Evolutionary conservation across 495 filamentous ascomycete genomes (phyloP).

Genomic region (Chaetomium cochliodes): DNA sequence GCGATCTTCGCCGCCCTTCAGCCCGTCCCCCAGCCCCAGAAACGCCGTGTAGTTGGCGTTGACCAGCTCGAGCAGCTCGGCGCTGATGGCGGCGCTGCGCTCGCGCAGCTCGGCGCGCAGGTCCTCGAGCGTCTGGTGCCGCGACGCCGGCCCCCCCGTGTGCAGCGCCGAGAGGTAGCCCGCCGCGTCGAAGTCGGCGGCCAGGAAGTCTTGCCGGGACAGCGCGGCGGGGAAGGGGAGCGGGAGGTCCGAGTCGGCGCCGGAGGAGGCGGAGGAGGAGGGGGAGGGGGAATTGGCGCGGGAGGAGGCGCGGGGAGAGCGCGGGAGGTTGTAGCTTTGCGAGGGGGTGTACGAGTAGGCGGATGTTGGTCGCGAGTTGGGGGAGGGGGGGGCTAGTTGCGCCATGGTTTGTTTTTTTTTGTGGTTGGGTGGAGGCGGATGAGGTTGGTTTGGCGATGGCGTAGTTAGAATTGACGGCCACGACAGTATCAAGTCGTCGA

Average conservation of each 20-base stretch:
- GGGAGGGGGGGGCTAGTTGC: slow-evolving; percentile 35
- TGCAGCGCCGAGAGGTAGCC: slow-evolving; percentile 77
- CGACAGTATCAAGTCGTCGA: not conserved
- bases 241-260: slow-evolving; percentile 55
- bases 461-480: not conserved
- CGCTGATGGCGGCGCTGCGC: slow-evolving; percentile 68
- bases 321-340: slow-evolving; percentile 31
- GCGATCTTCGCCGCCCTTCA: slow-evolving; percentile 86
- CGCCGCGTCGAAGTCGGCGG: slow-evolving; percentile 74
- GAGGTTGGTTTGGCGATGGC: not conserved
- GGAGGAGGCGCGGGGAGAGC: slow-evolving; percentile 34
- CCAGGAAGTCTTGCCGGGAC: slow-evolving; percentile 73
- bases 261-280: slow-evolving; percentile 31
- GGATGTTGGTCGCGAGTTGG: slow-evolving; percentile 34
- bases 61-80: slow-evolving; percentile 88
- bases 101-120: slow-evolving; percentile 79
- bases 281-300: slow-evolving; percentile 34
- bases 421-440: not conserved
- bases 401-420: slow-evolving; percentile 31
- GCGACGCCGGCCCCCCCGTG: slow-evolving; percentile 36
- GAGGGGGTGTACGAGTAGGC: slow-evolving; percentile 35
- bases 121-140: slow-evolving; percentile 95
- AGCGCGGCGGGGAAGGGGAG: slow-evolving; percentile 84
- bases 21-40: slow-evolving; percentile 72
- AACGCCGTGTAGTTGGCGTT: slow-evolving; percentile 93